These are phyloP conservation scores for Oryza brachyantha DNA, from an alignment of 176 grass and related monocot species.

Conservation along the genomic window DNA sequence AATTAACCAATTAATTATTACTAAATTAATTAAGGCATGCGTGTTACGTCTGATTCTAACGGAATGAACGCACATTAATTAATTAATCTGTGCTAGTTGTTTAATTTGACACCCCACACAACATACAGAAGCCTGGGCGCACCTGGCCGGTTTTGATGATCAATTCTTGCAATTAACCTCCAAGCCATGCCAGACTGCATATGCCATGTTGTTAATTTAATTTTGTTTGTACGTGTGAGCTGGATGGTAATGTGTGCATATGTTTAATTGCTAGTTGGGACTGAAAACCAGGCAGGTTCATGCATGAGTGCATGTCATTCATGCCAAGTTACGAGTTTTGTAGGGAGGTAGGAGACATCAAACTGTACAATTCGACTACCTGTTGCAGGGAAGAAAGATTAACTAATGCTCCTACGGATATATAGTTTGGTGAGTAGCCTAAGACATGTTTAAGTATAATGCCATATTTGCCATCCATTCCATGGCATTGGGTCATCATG, in stretches of 20 bases:
- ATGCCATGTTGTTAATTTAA: not conserved
- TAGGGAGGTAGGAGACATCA: not conserved
- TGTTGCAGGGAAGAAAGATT: not conserved
- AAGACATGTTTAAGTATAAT: not conserved
- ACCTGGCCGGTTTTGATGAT: not conserved
- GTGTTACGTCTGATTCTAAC: not conserved
- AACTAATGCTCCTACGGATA: not conserved
- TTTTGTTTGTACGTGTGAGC: not conserved
- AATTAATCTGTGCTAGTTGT: not conserved
- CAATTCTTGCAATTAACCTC: not conserved
- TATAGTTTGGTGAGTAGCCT: not conserved
- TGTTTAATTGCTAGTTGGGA: not conserved
- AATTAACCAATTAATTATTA: not conserved
- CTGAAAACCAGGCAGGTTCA: not conserved
- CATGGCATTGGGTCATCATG: not conserved
- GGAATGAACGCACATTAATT: not conserved
- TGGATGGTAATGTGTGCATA: slow-evolving; percentile 5
- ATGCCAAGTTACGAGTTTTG: not conserved
- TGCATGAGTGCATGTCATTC: slow-evolving; percentile 13
- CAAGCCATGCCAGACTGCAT: not conserved
- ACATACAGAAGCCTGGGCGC: not conserved
- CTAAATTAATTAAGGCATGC: not conserved
- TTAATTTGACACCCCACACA: not conserved
- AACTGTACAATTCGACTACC: not conserved
- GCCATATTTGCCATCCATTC: not conserved